These are phyloP conservation scores for Calonectria honghensis DNA, from an alignment of 2,329 filamentous ascomycete species.

Conservation along the genomic window DNA sequence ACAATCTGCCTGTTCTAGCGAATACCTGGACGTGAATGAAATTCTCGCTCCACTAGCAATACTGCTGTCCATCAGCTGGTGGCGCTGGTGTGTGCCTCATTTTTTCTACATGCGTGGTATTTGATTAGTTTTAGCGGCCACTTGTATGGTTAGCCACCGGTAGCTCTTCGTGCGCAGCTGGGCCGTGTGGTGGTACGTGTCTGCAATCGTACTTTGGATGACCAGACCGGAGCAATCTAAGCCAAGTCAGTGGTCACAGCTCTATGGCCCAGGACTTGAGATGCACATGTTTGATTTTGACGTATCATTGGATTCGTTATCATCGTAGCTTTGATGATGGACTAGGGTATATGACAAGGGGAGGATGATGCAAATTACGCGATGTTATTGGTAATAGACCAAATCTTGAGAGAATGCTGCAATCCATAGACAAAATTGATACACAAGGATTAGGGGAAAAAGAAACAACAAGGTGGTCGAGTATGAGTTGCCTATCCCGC, in stretches of 20 bases:
- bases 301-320: background rate
- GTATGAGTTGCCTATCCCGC: background rate
- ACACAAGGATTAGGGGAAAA: background rate
- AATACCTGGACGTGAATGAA: background rate
- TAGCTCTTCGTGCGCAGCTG: background rate
- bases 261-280: no score
- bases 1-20: background rate
- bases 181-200: background rate
- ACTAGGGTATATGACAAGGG: no score
- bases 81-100: slow-evolving; percentile 6
- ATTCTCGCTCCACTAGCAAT: background rate
- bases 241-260: background rate
- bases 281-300: background rate
- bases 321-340: background rate
- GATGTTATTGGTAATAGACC: background rate
- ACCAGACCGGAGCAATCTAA: background rate
- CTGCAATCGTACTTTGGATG: background rate
- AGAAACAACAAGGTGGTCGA: background rate
- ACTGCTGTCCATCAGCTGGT: background rate
- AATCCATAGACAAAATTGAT: background rate
- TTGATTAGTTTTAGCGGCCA: background rate
- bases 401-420: background rate
- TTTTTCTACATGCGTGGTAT: slow-evolving; percentile 2
- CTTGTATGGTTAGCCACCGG: background rate
- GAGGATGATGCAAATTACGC: slow-evolving; percentile 6